Percentiles rank a stretch among this genome's conserved stretches.
phyloP scores from a whole-genome alignment of 176 grass and related monocot genomes.

The Tillandsia fasciculata region DNA sequence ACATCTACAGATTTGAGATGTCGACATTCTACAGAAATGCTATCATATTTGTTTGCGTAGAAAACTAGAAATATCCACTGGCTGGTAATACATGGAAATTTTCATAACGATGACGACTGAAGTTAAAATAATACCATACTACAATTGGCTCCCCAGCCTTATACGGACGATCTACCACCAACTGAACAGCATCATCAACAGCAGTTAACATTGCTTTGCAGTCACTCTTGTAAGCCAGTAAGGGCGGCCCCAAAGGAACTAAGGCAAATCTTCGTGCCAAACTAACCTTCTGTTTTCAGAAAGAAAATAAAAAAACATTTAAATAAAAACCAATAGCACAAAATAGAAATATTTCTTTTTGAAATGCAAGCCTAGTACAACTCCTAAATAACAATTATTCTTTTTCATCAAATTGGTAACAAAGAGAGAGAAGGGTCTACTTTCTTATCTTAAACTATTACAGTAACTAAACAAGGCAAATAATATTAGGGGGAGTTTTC shows the following conservation, averaged over 20 bases:
- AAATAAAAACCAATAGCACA: not conserved
- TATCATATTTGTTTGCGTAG: conserved; percentile 6
- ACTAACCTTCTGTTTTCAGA: conserved; percentile 73
- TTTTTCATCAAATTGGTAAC: too few relatives aligned
- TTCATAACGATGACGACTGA: conserved; percentile 5
- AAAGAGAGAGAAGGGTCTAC: too few relatives aligned
- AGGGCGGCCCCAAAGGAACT: conserved; percentile 89
- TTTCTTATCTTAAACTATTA: too few relatives aligned
- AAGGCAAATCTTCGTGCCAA: conserved; percentile 91
- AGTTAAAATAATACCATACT: conserved; percentile 72
- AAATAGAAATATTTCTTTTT: not conserved
- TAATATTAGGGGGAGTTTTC: too few relatives aligned
- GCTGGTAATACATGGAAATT: not conserved
- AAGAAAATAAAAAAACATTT: conserved; percentile 8
- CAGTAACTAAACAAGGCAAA: too few relatives aligned
- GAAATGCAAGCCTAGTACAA: too few relatives aligned
- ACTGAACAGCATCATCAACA: conserved; percentile 62
- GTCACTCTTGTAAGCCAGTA: conserved; percentile 97
- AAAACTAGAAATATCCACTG: not conserved
- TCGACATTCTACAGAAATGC: conserved; percentile 7
- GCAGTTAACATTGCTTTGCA: conserved; percentile 95
- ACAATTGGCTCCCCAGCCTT: conserved; percentile 80
- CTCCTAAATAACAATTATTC: too few relatives aligned
- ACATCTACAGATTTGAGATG: conserved; percentile 41
- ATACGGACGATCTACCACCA: conserved; percentile 80